Evolutionary conservation across 2,329 filamentous ascomycete genomes (phyloP).

Genomic region (Arthrobotrys iridis): DNA sequence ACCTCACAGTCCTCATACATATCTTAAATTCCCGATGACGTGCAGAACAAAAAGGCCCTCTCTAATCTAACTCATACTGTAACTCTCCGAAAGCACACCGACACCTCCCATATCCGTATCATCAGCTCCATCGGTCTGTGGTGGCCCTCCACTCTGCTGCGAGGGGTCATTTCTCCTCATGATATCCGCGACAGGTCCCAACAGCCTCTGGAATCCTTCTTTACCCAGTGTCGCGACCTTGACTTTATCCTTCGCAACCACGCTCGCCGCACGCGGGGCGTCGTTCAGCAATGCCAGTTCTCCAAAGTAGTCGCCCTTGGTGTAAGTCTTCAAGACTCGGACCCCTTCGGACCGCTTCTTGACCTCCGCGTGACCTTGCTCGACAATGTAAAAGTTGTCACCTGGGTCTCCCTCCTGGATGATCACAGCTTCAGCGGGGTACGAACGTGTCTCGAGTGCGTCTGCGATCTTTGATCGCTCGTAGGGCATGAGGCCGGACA

Average conservation of each 20-base stretch:
- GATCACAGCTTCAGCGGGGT: constrained; percentile 79
- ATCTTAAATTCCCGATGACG: no score
- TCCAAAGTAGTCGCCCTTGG: constrained; percentile 95
- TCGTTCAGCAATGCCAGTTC: constrained; percentile 94
- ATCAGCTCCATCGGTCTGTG: constrained; percentile 64
- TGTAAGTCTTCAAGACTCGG: constrained; percentile 78
- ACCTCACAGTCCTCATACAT: background rate
- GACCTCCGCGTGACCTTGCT: constrained; percentile 85
- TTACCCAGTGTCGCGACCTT: constrained; percentile 94
- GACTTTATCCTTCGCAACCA: constrained; percentile 83
- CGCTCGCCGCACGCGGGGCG: constrained; percentile 87
- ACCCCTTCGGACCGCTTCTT: constrained; percentile 78
- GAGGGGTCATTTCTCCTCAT: constrained; percentile 77
- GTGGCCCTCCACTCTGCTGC: constrained; percentile 60
- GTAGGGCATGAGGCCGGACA: constrained; percentile 84
- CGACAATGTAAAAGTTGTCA: constrained; percentile 89
- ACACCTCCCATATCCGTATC: constrained; percentile 70
- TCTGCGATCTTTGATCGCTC: constrained; percentile 98
- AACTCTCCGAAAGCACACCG: constrained; percentile 57
- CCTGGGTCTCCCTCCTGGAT: constrained; percentile 92
- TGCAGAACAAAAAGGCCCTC: background rate
- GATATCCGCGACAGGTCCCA: constrained; percentile 93
- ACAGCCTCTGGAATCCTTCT: constrained; percentile 89
- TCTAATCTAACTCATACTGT: constrained; percentile 66
- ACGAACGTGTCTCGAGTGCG: constrained; percentile 90